Evolutionary conservation across 2,329 filamentous ascomycete genomes (phyloP).

Genomic region (Fusarium neocosmosporiellum): DNA sequence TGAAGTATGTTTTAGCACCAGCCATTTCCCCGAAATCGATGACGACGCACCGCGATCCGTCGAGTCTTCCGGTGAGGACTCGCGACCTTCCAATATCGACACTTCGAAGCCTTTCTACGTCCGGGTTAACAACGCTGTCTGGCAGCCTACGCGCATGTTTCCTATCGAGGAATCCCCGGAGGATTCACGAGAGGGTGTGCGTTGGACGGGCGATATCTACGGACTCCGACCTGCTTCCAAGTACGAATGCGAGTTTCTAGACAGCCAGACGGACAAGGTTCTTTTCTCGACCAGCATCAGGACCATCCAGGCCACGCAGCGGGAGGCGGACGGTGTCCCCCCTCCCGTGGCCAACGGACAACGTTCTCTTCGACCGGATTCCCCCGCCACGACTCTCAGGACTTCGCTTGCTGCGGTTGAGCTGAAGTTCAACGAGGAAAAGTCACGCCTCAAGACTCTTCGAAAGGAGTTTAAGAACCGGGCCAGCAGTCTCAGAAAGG

Average conservation of each 20-base stretch:
- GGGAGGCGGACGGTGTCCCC: constrained; percentile 45
- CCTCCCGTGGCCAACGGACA: constrained; percentile 57
- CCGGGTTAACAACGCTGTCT: constrained; percentile 80
- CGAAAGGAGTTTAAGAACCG: constrained; percentile 81
- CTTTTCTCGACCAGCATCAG: constrained; percentile 79
- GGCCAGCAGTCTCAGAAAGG: constrained; percentile 74
- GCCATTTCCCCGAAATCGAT: constrained; percentile 66
- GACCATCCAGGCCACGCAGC: constrained; percentile 63
- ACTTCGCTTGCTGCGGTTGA: constrained; percentile 81
- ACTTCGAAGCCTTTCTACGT: constrained; percentile 82
- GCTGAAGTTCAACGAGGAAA: constrained; percentile 75
- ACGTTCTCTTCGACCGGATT: constrained; percentile 76
- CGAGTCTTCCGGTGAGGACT: constrained; percentile 45
- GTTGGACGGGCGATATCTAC: constrained; percentile 79
- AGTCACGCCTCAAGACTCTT: constrained; percentile 73
- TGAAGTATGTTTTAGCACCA: constrained; percentile 81
- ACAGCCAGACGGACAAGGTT: constrained; percentile 71
- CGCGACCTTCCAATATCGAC: constrained; percentile 66
- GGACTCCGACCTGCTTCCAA: constrained; percentile 77
- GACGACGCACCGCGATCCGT: constrained; percentile 45
- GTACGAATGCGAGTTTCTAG: constrained; percentile 83
- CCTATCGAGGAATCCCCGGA: constrained; percentile 53
- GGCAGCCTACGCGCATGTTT: constrained; percentile 81
- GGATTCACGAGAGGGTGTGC: constrained; percentile 55
- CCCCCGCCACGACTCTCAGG: constrained; percentile 79